Percentiles rank a stretch among this genome's conserved stretches.
phyloP scores from a whole-genome alignment of 495 filamentous ascomycete genomes.

The Aspergillus sclerotiicarbonarius region DNA sequence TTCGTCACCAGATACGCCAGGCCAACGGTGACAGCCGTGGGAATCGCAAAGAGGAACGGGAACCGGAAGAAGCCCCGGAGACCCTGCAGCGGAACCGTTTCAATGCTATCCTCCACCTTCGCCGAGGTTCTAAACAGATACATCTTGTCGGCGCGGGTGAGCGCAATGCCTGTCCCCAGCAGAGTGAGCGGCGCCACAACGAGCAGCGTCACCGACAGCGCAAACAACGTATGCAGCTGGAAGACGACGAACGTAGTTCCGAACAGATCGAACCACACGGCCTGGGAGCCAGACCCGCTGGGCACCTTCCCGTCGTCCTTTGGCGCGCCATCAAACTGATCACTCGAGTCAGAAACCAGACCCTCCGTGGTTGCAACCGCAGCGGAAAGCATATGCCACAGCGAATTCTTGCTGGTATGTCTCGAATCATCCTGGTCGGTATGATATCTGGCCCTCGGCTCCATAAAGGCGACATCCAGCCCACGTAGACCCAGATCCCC shows the following conservation, averaged over 20 bases:
- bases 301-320: conserved; percentile 61
- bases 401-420: conserved; percentile 69
- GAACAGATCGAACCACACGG: conserved; percentile 95
- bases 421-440: conserved; percentile 83
- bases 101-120: conserved; percentile 55
- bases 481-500: conserved; percentile 80
- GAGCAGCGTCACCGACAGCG: conserved; percentile 78
- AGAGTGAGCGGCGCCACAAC: conserved; percentile 73
- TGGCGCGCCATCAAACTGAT: conserved; percentile 61
- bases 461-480: conserved; percentile 87
- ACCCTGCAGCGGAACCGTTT: conserved; percentile 65
- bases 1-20: conserved; percentile 74
- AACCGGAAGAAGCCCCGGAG: conserved; percentile 81
- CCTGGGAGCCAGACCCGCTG: conserved; percentile 64
- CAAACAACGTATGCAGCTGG: conserved; percentile 76
- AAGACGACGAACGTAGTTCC: conserved; percentile 79
- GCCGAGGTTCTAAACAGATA: conserved; percentile 73
- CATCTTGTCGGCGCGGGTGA: conserved; percentile 68
- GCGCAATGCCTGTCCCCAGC: conserved; percentile 61
- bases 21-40: conserved; percentile 67
- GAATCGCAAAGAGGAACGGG: conserved; percentile 69
- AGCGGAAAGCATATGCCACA: conserved; percentile 93
- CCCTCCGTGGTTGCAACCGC: conserved; percentile 68
- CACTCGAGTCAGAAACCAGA: conserved; percentile 67
- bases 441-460: conserved; percentile 84